phyloP scores from a whole-genome alignment of 257 asterid genomes.

The Solanum ossicruentum region DNA sequence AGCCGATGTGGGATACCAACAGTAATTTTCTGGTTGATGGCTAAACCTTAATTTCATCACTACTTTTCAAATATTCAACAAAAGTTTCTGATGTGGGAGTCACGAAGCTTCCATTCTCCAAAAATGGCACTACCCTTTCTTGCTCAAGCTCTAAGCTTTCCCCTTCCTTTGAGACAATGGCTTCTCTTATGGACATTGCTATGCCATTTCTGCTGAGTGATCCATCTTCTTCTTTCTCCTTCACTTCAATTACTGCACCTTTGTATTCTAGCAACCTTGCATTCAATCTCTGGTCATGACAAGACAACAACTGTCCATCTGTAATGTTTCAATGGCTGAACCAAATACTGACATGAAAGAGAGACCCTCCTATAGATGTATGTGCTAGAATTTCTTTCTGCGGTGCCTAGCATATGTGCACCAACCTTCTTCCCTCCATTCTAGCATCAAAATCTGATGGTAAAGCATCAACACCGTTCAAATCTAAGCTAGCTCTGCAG shows the following conservation, averaged over 20 bases:
- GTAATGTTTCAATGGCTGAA: constrained; percentile 16
- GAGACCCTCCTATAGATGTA: constrained; percentile 12
- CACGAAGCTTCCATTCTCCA: constrained; percentile 6
- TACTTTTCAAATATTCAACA: constrained; percentile 8
- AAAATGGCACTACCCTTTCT: constrained; percentile 5
- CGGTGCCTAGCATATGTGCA: constrained; percentile 21
- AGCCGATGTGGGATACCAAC: background rate
- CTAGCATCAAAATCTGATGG: background rate
- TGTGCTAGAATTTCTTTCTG: constrained; percentile 24
- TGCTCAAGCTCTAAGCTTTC: background rate
- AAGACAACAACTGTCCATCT: constrained; percentile 13
- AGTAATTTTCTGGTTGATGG: background rate
- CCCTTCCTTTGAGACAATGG: constrained; percentile 11
- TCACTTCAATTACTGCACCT: constrained; percentile 11
- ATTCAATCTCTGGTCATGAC: constrained; percentile 12
- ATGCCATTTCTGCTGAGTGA: constrained; percentile 8
- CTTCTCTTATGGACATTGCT: constrained; percentile 12
- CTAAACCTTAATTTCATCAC: background rate
- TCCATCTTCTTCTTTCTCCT: constrained; percentile 18
- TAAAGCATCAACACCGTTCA: background rate
- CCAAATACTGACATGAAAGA: constrained; percentile 24
- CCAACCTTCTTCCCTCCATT: background rate
- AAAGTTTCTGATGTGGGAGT: background rate
- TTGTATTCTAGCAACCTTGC: constrained; percentile 24
- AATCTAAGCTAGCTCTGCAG: background rate